Evolutionary conservation across 495 filamentous ascomycete genomes (phyloP), one percentile per base, ranked within the genome.

Genomic region (Aspergillus mulundensis): DNA sequence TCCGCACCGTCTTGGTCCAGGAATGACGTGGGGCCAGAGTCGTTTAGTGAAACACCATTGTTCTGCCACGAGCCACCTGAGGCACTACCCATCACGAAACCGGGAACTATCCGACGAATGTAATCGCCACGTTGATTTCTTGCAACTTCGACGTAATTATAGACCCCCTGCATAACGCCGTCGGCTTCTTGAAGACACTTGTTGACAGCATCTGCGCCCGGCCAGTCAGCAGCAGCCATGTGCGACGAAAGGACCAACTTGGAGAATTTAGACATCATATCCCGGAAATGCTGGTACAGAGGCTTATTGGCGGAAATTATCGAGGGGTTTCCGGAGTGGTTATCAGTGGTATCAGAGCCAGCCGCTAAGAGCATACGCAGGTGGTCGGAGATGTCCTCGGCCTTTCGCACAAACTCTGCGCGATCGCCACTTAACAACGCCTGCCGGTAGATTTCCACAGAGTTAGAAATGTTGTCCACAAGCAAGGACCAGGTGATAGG

Each of bases 191-290:
- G 87, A 61, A 97, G 72, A 64, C 94, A 98, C 66, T 98, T 98
- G 44, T 91, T 81, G 55, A 90, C 86, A 2, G 93, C 95, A 66
- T 98, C 94, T 34, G 80, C 75, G 38, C 83, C 76, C 19, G 91
- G 90, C 84, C 88, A 97, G 69, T 97, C 94, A 25, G 93, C 87
- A 20, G 93, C 89, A 34, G 94, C 94, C 65, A 97, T 96, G 68
- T 97, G 94, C n/a, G 94, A 97, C 19, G 93, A 97, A 32, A 98
- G 83, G 20, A 98, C 95, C 36, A 98, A 78, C 70, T 97, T 98
- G 36, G 95, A 97, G 72, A 97, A 97, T 61, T 94, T 89, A 5
- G 94, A 97, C 94, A 98, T 98, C 87, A 96, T 97, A 66, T 97
- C 95, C 48, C 95, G 83, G 71, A 97, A 98, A 73, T 97, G 91